Base-by-base conservation (phyloP, 2,329 filamentous ascomycete species). In the Trichoderma polysporum region DNA sequence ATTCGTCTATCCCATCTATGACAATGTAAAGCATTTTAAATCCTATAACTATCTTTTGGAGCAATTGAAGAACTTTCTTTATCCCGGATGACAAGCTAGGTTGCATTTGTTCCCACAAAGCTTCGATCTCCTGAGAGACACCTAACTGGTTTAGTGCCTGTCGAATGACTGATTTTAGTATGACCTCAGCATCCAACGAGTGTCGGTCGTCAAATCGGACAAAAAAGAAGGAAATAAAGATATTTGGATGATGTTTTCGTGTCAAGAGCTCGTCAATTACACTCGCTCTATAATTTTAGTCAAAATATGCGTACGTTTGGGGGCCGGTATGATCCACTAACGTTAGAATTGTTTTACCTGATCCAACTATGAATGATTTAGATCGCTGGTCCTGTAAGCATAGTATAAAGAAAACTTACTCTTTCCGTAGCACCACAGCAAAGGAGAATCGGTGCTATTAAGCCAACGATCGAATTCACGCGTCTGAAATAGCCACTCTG, bases 1-100 rank as follows among this genome's bases (percentile, higher is more conserved):
- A 76, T 69, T 79, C 77, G 65, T 79, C 77, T 2, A 79, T 22
- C 2, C 71, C 76, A 69, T 79, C 77, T 35, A 79, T 71, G 2
- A 78, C 60, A 17, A 79, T 70, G 27, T 71, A 76, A 25, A 65
- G 50, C 3, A 3, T 22, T 5, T 29, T 10, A 1, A 58, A 58
- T 13, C 17, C 4, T 45, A 10, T 2, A 4, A 5, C 37, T 5
- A 31, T 33, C 3, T 6, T 31, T 45, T 15, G 17, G 2, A 58
- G 37, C 2, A 58, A 29, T 3, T 45, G 15, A 0, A 2, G 8
- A 58, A 58, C 9, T 1, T 58, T 37, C 0, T 22, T 19, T 1
- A 31, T 5, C 1, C 37, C 27, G 6, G 37, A 58, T 9, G 56
- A 13, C 6, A 58, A 9, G 56, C n/a, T 33, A 17, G 31, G 17